A percentile compares a stretch with the other conserved stretches of the same genome.
Conservation (phyloP, 1,284 basidiomycete genomes). For the Apiotrichum mycotoxinovorans region DNA sequence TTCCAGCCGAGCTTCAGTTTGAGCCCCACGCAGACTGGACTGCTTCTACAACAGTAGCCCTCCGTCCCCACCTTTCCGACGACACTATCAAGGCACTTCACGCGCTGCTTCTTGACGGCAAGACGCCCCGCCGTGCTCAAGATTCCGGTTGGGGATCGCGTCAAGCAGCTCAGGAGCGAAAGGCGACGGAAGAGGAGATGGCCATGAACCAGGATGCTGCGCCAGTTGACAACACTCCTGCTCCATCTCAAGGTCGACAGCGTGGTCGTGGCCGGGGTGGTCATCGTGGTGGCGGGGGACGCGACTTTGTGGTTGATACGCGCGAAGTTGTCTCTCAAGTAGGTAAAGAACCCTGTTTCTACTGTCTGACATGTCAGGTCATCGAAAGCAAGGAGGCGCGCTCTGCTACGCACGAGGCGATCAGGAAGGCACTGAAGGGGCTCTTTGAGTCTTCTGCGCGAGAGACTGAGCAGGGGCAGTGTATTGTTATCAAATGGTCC, state of each 20-base stretch:
- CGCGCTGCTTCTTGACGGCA: constrained; percentile 71
- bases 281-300: constrained; percentile 26
- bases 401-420: constrained; percentile 72
- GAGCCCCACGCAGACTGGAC: constrained; percentile 59
- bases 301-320: constrained; percentile 53
- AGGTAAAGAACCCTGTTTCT: constrained; percentile 19
- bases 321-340: constrained; percentile 77
- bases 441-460: constrained; percentile 64
- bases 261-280: constrained; percentile 20
- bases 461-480: constrained; percentile 28
- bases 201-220: constrained; percentile 23
- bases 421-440: constrained; percentile 77
- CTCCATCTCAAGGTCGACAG: constrained; percentile 2
- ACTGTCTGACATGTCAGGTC: constrained; percentile 55
- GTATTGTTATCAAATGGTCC: constrained; percentile 43
- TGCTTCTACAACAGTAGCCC: constrained; percentile 57
- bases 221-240: constrained; percentile 17
- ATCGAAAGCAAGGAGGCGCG: constrained; percentile 76
- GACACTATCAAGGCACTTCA: constrained; percentile 63
- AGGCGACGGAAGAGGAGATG: constrained; percentile 31
- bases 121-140: constrained; percentile 59
- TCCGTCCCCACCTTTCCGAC: constrained; percentile 63
- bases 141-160: constrained; percentile 52
- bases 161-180: constrained; percentile 42
- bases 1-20: constrained; percentile 31